Conservation (phyloP, 129 eudicot species). For the Erigeron canadensis region DNA sequence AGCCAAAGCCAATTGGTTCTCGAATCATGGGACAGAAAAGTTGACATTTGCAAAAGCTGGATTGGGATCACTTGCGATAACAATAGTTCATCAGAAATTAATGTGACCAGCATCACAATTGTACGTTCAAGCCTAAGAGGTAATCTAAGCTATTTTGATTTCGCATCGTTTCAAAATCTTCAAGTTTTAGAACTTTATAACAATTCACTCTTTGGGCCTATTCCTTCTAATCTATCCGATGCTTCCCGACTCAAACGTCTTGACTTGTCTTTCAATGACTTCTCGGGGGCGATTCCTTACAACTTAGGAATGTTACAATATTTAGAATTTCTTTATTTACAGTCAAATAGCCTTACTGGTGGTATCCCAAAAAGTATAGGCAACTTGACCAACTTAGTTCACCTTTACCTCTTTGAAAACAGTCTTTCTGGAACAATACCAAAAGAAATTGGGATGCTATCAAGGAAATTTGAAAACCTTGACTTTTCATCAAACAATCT, state of each 20-base stretch:
- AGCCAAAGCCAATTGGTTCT: not conserved
- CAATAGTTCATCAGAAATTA: not conserved
- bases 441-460: not conserved
- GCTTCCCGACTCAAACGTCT: not conserved
- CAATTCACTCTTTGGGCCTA: not conserved
- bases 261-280: not conserved
- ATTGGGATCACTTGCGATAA: not conserved
- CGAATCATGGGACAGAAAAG: not conserved
- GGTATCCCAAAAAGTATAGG: not conserved
- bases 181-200: not conserved
- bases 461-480: not conserved
- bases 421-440: not conserved
- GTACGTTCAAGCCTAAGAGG: not conserved
- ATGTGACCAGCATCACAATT: not conserved
- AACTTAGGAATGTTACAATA: not conserved
- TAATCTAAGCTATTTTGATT: not conserved
- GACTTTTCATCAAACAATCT: slow-evolving; percentile 4
- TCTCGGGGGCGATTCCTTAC: not conserved
- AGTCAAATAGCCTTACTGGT: not conserved
- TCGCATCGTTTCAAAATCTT: not conserved
- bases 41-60: not conserved
- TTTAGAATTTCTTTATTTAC: not conserved
- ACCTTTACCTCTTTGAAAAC: not conserved
- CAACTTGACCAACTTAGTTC: not conserved
- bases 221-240: not conserved